Base-by-base conservation (phyloP, 75 land plant genomes). In the Picea glauca region DNA sequence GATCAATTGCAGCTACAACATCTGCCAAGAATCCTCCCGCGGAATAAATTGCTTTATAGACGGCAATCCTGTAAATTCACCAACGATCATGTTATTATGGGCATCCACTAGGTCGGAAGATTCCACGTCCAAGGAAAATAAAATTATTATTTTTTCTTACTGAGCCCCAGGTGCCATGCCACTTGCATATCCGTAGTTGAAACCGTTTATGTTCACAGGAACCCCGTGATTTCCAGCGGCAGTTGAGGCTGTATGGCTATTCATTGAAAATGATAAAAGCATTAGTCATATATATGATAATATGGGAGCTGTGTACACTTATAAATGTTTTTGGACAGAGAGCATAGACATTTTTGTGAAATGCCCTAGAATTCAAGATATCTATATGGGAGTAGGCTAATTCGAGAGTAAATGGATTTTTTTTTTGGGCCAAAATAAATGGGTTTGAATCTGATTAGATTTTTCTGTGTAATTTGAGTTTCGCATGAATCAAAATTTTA, bases 121-220 rank as follows among this genome's bases (percentile, higher is more conserved):
- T 30, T 56, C 4, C 4, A 26, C 12, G 68, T 46, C 50, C 50
- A 46, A 46, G 50, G 50, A 46, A 46, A 46, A 46, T 7, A 46
- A 46, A 46, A 46, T 1, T 46, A 46, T 7, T 8, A 0, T 0
- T 5, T 46, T 72, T 60, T 32, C 62, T 79, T 84, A 91, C 93
- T 85, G 81, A 32, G 96, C 96, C 18, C 85, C 79, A 58, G 96
- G 96, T 8, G 96, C 96, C 85, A 90, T 84, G 54, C 92, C 92
- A 78, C 92, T 90, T 32, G 88, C 92, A 64, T 72, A 17, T 18
- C 92, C 92, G 80, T 83, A 90, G 61, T 83, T 77, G 66, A 77
- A 80, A 9, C 84, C 87, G 62, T 82, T 76, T 13, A 85, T 84
- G 56, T 70, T 74, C 15, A 91, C 93, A 6, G 91, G 88, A 62